A percentile compares a stretch with the other conserved stretches of the same genome.
Conservation (phyloP, 768 basidiomycete genomes). For the Suillus sp. region DNA sequence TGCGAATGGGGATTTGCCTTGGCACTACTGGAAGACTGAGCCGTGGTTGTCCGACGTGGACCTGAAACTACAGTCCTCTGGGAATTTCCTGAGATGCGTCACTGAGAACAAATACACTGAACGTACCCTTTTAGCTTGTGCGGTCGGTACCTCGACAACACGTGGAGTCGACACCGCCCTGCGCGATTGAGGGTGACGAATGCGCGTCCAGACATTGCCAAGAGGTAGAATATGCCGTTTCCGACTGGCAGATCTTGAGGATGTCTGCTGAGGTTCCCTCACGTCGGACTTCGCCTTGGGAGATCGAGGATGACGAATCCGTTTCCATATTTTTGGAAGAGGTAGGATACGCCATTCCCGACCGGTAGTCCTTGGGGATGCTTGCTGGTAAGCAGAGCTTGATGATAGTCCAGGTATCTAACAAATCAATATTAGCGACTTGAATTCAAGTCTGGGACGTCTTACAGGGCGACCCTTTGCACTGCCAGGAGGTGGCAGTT, state of each 20-base stretch:
- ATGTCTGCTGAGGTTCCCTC: background rate
- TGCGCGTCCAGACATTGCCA: background rate
- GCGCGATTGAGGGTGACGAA: background rate
- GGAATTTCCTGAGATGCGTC: background rate
- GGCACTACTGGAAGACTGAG: too few relatives aligned
- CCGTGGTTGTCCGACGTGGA: too few relatives aligned
- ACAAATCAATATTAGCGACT: background rate
- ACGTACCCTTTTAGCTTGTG: background rate
- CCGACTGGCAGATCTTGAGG: background rate
- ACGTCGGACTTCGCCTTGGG: background rate
- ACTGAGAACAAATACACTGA: background rate
- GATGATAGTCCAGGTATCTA: background rate
- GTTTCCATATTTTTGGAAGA: background rate
- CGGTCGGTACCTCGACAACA: background rate
- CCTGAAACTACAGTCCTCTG: background rate
- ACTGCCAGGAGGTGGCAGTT: background rate
- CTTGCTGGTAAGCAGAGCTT: background rate
- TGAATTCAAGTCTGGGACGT: background rate
- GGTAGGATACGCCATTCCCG: background rate
- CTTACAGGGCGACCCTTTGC: background rate
- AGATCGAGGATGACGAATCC: background rate
- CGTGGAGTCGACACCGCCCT: background rate
- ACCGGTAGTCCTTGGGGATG: background rate
- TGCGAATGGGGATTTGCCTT: too few relatives aligned
- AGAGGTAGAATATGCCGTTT: background rate